Base-by-base conservation (phyloP, 139 green algal genomes). In the Chlorella sp. region DNA sequence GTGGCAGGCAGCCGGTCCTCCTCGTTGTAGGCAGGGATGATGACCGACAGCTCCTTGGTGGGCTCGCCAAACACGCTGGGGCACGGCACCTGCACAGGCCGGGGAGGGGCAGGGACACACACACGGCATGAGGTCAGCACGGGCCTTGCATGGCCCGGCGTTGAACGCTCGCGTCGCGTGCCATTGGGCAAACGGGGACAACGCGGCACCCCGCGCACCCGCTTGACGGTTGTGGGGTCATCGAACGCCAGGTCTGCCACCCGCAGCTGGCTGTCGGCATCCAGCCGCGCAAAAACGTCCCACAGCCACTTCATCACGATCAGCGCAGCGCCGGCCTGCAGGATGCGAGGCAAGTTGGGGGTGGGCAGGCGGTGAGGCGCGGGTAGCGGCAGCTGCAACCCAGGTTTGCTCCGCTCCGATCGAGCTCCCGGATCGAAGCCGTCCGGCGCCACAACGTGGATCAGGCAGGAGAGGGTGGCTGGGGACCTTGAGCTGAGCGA, bases 21-120 rank as follows among this genome's bases (percentile, higher is more conserved):
- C 86, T 99, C 97, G 82, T 99, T 99, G 87, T 96, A 99, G 6
- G 97, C 97, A 36, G 97, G 97, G 14, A 99, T 90, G 0, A 98
- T 87, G 26, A 97, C 86, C 1, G 92, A 93, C 46, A 98, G 87
- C 0, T 90, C 84, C 81, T 97, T 97, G 32, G 89, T 93, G 8
- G 94, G 78, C 26, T 94, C 82, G 44, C 74, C 56, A 44, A 94
- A 94, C 26, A 98, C 88, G 19, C 92, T 96, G 0, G 95, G 92
- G 3, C 69, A 80, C 1, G 84, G 80, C 1, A 93, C 76, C 92
- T 95, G 88, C 3, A n/a, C 26, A 64, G 16, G 30, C 77, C 17
- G 60, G 24, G 3, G 28, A 2, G 24, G 64, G 9, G 64, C 3
- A 70, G 64, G 60, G 26, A 34, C 9, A 24, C 2, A 16, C 7